Evolutionary conservation across 768 basidiomycete species (phyloP).

Genomic region (Calocybe cyanea): DNA sequence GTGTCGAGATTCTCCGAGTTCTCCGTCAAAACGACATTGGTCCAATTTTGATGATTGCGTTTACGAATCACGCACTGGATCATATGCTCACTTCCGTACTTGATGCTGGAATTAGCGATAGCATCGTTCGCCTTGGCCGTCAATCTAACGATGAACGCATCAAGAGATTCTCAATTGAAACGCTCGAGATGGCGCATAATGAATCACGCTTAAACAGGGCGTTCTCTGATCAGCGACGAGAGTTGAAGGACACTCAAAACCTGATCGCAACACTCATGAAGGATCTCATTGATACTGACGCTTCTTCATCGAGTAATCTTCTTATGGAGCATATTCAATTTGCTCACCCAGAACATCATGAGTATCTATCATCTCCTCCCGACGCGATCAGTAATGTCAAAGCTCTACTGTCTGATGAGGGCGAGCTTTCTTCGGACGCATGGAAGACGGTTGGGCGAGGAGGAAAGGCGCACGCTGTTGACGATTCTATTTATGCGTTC

Average conservation of each 20-base stretch:
- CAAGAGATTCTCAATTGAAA: slow-evolving; percentile 57
- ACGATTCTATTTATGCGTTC: slow-evolving; percentile 42
- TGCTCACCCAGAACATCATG: slow-evolving; percentile 46
- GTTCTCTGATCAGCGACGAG: slow-evolving; percentile 27
- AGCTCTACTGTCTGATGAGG: slow-evolving; percentile 8
- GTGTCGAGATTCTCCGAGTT: slow-evolving; percentile 64
- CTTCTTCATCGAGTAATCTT: slow-evolving; percentile 30
- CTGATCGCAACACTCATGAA: slow-evolving; percentile 46
- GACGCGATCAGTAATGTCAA: slow-evolving; percentile 36
- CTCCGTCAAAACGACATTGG: slow-evolving; percentile 50
- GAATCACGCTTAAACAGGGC: slow-evolving; percentile 37
- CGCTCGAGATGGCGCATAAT: slow-evolving; percentile 43
- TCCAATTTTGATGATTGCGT: slow-evolving; percentile 49
- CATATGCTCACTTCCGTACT: slow-evolving; percentile 65
- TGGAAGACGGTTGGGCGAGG: slow-evolving; percentile 33
- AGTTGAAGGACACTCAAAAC: slow-evolving; percentile 41
- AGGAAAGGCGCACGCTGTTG: slow-evolving; percentile 10
- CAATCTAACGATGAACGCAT: slow-evolving; percentile 58
- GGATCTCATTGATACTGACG: slow-evolving; percentile 29
- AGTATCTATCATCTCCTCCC: slow-evolving; percentile 39
- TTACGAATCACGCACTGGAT: slow-evolving; percentile 79
- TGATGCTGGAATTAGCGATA: slow-evolving; percentile 58
- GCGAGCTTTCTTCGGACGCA: too few species aligned
- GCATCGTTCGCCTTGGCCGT: slow-evolving; percentile 68
- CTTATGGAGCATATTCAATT: slow-evolving; percentile 38